Evolutionary conservation across 2,329 filamentous ascomycete species (phyloP).

Genomic region (Penicillium sp.): DNA sequence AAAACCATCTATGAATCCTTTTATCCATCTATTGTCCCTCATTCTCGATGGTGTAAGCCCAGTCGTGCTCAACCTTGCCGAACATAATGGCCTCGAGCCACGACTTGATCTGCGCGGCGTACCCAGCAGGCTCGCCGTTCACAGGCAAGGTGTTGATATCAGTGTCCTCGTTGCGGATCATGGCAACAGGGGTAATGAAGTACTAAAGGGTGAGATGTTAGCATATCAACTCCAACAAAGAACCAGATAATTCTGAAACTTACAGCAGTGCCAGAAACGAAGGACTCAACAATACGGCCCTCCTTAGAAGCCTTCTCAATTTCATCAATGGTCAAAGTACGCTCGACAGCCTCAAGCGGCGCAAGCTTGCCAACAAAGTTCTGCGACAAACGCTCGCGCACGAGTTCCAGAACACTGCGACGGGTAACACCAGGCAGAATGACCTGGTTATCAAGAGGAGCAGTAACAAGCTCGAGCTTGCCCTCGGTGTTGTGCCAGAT

Average conservation of each 20-base stretch:
- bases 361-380: constrained; percentile 51
- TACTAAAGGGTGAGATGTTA: constrained; percentile 49
- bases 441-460: constrained; percentile 76
- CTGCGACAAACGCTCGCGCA: constrained; percentile 58
- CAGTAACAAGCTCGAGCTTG: constrained; percentile 72
- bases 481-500: constrained; percentile 66
- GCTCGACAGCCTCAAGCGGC: constrained; percentile 80
- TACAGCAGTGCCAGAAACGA: constrained; percentile 83
- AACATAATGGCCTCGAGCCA: constrained; percentile 75
- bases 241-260: constrained; percentile 37
- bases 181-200: constrained; percentile 68
- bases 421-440: constrained; percentile 90
- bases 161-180: constrained; percentile 66
- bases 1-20: background rate
- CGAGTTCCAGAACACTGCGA: constrained; percentile 73
- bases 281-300: constrained; percentile 77
- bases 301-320: constrained; percentile 70
- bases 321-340: constrained; percentile 78
- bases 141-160: constrained; percentile 56
- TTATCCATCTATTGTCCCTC: constrained; percentile 40
- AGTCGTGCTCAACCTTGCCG: constrained; percentile 65
- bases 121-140: constrained; percentile 33
- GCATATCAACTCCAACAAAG: background rate
- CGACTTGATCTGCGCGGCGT: constrained; percentile 56
- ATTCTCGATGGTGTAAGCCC: constrained; percentile 68